phyloP scores from a whole-genome alignment of 495 filamentous ascomycete genomes.

The Lasiosphaeria hispida region DNA sequence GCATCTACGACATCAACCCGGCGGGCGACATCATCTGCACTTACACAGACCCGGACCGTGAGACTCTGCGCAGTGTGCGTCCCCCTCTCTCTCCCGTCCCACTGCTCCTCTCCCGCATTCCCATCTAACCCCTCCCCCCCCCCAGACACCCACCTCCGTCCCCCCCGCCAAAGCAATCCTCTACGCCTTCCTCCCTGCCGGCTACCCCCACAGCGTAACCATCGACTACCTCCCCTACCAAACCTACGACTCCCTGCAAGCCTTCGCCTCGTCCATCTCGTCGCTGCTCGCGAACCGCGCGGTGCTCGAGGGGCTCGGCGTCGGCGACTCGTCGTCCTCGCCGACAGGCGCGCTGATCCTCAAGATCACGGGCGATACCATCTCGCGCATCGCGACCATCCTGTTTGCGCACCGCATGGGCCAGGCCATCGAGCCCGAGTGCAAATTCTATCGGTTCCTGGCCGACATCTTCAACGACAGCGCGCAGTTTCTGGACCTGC shows the following conservation, averaged over 20 bases:
- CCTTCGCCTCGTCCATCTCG: constrained; percentile 91
- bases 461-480: constrained; percentile 93
- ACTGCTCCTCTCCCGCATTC: neutral
- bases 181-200: constrained; percentile 84
- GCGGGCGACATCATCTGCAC: constrained; percentile 38
- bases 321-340: constrained; percentile 81
- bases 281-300: constrained; percentile 84
- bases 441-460: constrained; percentile 86
- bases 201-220: constrained; percentile 89
- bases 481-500: constrained; percentile 83
- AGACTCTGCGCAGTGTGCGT: constrained; percentile 10
- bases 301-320: constrained; percentile 87
- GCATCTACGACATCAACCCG: constrained; percentile 38
- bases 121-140: neutral
- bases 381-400: constrained; percentile 84
- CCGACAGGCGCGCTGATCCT: constrained; percentile 86
- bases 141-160: constrained; percentile 31
- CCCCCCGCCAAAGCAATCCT: constrained; percentile 43
- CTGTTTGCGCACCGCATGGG: constrained; percentile 84
- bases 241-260: constrained; percentile 82
- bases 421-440: constrained; percentile 87
- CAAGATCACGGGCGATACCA: constrained; percentile 80
- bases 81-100: neutral
- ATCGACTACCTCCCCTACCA: constrained; percentile 79
- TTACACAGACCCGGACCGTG: constrained; percentile 28